Evolutionary conservation across 495 filamentous ascomycete species (phyloP), one percentile per base, ranked within the genome.

Genomic region (Acidiella bohemica): DNA sequence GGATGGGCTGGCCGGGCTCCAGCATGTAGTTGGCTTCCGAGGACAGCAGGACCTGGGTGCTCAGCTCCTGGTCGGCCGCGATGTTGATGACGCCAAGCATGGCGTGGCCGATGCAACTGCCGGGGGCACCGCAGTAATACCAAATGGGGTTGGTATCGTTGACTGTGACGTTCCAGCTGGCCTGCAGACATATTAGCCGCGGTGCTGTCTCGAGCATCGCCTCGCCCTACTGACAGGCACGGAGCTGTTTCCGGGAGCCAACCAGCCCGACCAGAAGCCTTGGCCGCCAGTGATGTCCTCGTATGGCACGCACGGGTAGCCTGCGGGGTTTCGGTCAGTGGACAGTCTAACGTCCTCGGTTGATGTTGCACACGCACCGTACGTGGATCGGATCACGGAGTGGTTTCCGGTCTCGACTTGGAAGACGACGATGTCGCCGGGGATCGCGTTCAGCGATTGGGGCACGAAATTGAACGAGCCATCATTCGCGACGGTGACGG

Each of bases 321-420:
- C 50, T 33, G 30, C 25, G 7, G 31, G 7, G 44, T 7, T 8
- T n/a, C 16, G 8, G 16, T 33, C n/a, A n/a, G 16, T 33, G 7
- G 16, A 6, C 14, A 16, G 25, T 7, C 16, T 6, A 33, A n/a
- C 16, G 31, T 33, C 11, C 6, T 6, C 14, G 14, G 16, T 16
- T 18, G 16, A 33, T 6, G 31, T 12, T 7, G 11, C 11, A 36
- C 9, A 7, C 16, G 5, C 14, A 19, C 39, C 40, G 35, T 63
- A 79, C n/a, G 64, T 69, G 4, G 73, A 65, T 21, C 67, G 62
- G 5, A 63, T 66, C 8, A 79, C 75, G 1, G 68, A 68, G 44
- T 78, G 75, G 46, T 73, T 73, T 39, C 54, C 46, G 3, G 76
- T 71, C 50, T 63, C 76, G 61, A 80, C 77, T 22, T 60, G 50